phyloP scores from a whole-genome alignment of 2,329 filamentous ascomycete species.

The Pseudogymnoascus sp. region DNA sequence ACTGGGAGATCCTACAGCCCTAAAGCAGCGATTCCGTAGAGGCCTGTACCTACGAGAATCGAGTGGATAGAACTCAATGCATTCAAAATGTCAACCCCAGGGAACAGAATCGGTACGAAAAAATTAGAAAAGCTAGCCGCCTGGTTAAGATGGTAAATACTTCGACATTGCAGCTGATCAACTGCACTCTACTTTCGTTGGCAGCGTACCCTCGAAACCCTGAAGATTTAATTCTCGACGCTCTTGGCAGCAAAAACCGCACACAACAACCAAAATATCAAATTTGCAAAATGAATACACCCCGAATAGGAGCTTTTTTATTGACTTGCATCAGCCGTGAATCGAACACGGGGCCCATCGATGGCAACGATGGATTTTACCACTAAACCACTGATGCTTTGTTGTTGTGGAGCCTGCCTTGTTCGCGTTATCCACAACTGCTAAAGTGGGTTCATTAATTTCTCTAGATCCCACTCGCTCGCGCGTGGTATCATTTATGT shows the following conservation, averaged over 20 bases:
- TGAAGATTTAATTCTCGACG: not conserved
- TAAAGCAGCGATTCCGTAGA: too few species aligned
- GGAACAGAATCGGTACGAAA: too few species aligned
- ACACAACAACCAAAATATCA: not conserved
- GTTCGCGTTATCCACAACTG: not conserved
- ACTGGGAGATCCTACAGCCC: too few species aligned
- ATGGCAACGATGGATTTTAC: conserved; percentile 31
- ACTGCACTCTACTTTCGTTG: not conserved
- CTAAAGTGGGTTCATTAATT: not conserved
- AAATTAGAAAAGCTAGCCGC: too few species aligned
- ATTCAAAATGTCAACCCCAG: too few species aligned
- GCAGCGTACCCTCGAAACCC: not conserved
- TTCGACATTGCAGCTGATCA: too few species aligned
- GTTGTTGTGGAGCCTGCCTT: not conserved
- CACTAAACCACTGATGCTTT: conserved; percentile 4
- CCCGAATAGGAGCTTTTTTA: not conserved
- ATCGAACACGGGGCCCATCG: conserved; percentile 30
- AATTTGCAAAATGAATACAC: not conserved
- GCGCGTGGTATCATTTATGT: not conserved
- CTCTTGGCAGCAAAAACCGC: not conserved
- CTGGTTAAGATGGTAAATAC: too few species aligned
- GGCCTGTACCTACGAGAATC: too few species aligned
- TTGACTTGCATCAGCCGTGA: conserved; percentile 17
- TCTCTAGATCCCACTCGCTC: not conserved
- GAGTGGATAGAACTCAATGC: too few species aligned